A percentile compares a stretch with the other conserved stretches of the same genome.
phyloP scores from a whole-genome alignment of 495 filamentous ascomycete species.

The Aspergillus steynii region DNA sequence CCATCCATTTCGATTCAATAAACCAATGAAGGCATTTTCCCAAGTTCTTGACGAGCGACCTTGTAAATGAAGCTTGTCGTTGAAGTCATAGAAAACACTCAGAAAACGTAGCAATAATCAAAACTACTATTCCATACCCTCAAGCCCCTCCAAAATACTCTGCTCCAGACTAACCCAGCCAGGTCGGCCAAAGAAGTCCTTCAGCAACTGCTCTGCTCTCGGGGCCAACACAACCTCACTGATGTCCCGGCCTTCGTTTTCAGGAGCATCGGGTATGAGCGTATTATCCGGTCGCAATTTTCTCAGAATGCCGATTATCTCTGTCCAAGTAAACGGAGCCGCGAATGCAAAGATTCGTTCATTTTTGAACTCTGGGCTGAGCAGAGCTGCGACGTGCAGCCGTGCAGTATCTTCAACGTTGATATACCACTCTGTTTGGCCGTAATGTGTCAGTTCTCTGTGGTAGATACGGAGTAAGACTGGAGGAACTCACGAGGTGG shows the following conservation, averaged over 20 bases:
- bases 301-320: conserved; percentile 21
- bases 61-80: too few species aligned
- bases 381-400: conserved; percentile 48
- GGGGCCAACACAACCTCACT: neutral
- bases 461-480: too few species aligned
- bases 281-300: neutral
- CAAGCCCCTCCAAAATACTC: neutral
- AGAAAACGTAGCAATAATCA: neutral
- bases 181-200: neutral
- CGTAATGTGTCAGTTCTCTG: neutral
- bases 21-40: too few species aligned
- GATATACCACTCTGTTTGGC: conserved; percentile 30
- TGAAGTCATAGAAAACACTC: too few species aligned
- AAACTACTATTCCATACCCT: neutral
- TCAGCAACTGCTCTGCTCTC: conserved; percentile 2
- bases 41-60: too few species aligned
- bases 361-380: conserved; percentile 37
- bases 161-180: conserved; percentile 1
- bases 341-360: conserved; percentile 51
- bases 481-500: neutral
- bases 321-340: conserved; percentile 34
- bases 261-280: neutral
- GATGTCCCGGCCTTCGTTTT: neutral
- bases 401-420: conserved; percentile 50
- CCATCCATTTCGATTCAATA: too few species aligned